Percentiles rank a stretch among this genome's conserved stretches.
phyloP scores from a whole-genome alignment of 177 flowering plant species.

The Vitis hybrid region DNA sequence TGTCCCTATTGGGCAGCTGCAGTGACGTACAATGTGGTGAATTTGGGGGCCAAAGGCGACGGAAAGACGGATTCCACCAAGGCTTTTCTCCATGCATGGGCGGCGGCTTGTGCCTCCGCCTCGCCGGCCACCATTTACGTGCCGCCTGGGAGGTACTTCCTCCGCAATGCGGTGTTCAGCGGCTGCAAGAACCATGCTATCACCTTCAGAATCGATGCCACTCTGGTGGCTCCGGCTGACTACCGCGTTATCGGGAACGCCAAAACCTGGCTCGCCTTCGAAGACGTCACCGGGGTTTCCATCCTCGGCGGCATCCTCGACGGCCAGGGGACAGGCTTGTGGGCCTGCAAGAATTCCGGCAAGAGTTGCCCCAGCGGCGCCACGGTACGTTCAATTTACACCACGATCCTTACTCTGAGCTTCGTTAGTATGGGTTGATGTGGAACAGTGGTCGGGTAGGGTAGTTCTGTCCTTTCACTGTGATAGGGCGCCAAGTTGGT shows the following conservation, averaged over 20 bases:
- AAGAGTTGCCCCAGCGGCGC: slow-evolving; percentile 57
- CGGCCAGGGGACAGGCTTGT: slow-evolving; percentile 46
- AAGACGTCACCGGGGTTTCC: slow-evolving; percentile 40
- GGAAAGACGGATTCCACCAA: slow-evolving; percentile 47
- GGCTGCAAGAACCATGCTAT: slow-evolving; percentile 47
- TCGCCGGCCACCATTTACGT: slow-evolving; percentile 36
- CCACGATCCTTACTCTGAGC: neutral
- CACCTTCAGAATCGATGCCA: slow-evolving; percentile 47
- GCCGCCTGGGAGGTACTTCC: slow-evolving; percentile 41
- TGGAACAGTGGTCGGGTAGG: neutral
- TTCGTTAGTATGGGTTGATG: neutral
- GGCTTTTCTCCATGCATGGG: slow-evolving; percentile 52
- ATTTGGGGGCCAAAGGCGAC: slow-evolving; percentile 48
- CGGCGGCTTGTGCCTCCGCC: slow-evolving; percentile 39
- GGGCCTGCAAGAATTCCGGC: slow-evolving; percentile 56
- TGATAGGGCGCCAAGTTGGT: no score
- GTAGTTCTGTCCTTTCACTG: no score
- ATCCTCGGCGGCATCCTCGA: slow-evolving; percentile 59
- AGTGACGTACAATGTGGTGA: slow-evolving; percentile 29
- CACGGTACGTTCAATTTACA: slow-evolving; percentile 33
- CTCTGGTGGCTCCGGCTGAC: slow-evolving; percentile 53
- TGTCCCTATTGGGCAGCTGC: slow-evolving; percentile 12
- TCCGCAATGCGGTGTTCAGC: slow-evolving; percentile 22
- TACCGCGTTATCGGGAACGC: slow-evolving; percentile 32
- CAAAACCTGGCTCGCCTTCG: slow-evolving; percentile 43